phyloP scores from a whole-genome alignment of 768 basidiomycete genomes.

The Lactifluus subvellereus region DNA sequence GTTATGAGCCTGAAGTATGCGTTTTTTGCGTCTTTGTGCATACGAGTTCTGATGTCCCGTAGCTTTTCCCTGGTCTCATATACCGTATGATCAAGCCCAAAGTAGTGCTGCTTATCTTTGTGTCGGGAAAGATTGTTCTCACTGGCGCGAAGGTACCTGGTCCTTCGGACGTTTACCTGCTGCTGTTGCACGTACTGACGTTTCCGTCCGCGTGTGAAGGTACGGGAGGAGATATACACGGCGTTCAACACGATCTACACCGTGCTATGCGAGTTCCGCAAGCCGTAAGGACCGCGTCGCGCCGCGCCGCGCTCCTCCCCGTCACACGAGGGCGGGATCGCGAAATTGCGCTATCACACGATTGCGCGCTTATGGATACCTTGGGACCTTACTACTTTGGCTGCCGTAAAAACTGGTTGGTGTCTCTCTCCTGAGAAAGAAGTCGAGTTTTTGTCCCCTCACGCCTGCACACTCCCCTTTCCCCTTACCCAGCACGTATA shows the following conservation, averaged over 20 bases:
- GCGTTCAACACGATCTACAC: conserved; percentile 99
- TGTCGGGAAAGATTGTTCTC: conserved; percentile 97
- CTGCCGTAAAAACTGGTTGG: neutral
- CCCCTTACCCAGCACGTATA: conserved; percentile 21
- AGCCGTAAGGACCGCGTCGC: conserved; percentile 46
- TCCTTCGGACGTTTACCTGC: conserved; percentile 7
- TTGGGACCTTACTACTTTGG: neutral
- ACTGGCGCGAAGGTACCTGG: conserved; percentile 92
- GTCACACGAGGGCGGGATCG: conserved; percentile 9
- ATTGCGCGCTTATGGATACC: conserved; percentile 3
- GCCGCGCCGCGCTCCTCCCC: conserved; percentile 16
- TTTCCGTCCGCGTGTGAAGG: conserved; percentile 45
- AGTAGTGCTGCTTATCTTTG: conserved; percentile 97
- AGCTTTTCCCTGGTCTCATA: conserved; percentile 98
- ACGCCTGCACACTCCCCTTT: conserved; percentile 9
- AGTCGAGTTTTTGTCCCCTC: neutral
- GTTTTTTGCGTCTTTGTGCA: conserved; percentile 26
- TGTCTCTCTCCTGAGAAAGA: conserved; percentile 1
- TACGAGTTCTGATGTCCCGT: neutral
- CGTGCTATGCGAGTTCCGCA: conserved; percentile 92
- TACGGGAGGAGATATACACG: conserved; percentile 98
- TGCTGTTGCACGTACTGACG: conserved; percentile 34
- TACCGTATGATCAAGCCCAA: conserved; percentile 99
- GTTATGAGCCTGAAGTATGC: conserved; percentile 90
- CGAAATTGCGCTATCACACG: neutral